Conservation (phyloP, 2,329 filamentous ascomycete genomes). For the Fusarium euwallaceae region DNA sequence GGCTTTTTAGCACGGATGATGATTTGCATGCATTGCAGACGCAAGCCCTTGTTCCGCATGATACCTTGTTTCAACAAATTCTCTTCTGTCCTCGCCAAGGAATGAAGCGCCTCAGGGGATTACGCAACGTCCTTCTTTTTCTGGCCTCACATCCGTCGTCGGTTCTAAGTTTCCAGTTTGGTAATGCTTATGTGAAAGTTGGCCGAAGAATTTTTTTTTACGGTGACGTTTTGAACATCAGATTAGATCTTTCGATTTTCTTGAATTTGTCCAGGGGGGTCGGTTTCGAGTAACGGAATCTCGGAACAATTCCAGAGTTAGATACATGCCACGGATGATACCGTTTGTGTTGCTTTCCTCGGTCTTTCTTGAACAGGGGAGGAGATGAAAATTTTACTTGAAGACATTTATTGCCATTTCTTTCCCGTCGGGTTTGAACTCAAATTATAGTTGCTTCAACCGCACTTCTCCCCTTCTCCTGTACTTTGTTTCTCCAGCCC, state of each 20-base stretch:
- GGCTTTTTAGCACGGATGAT: background rate
- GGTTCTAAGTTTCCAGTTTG: background rate
- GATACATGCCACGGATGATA: background rate
- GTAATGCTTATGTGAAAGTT: slow-evolving; percentile 1
- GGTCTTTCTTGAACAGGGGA: background rate
- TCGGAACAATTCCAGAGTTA: background rate
- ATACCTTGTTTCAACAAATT: background rate
- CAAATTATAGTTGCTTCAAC: background rate
- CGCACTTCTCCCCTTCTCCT: background rate
- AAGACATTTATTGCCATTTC: slow-evolving; percentile 18
- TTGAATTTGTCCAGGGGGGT: background rate
- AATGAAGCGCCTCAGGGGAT: background rate
- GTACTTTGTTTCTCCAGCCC: background rate
- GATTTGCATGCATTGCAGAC: background rate
- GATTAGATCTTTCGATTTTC: background rate
- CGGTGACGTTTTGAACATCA: background rate
- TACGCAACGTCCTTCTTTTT: slow-evolving; percentile 12
- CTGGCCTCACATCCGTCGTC: slow-evolving; percentile 1
- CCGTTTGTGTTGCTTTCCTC: background rate
- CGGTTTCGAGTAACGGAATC: background rate
- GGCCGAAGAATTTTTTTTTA: background rate
- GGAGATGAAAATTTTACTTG: background rate
- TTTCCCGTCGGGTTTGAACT: slow-evolving; percentile 3
- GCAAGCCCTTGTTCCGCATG: background rate
- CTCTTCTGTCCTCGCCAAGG: background rate